These are phyloP conservation scores for Xylaria acuta DNA, from an alignment of 495 filamentous ascomycete species.

Conservation along the genomic window DNA sequence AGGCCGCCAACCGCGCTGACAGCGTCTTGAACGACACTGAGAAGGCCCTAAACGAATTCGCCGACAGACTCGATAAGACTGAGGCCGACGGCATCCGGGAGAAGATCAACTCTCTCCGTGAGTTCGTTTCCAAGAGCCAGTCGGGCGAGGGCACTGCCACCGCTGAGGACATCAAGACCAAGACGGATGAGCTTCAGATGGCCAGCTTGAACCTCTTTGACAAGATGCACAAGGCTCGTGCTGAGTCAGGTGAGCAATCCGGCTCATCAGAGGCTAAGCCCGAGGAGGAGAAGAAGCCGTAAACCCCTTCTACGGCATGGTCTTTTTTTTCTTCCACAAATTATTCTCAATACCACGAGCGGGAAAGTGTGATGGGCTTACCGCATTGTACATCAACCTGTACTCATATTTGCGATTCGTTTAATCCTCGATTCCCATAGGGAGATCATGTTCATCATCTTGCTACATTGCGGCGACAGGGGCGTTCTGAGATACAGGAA, in stretches of 20 bases:
- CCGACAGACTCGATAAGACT: conserved; percentile 94
- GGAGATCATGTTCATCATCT: conserved; percentile 38
- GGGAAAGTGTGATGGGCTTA: conserved; percentile 35
- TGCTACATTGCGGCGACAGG: conserved; percentile 43
- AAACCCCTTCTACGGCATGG: conserved; percentile 36
- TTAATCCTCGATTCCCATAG: conserved; percentile 41
- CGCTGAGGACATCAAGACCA: conserved; percentile 91
- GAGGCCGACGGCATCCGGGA: conserved; percentile 91
- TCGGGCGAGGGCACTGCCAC: conserved; percentile 85
- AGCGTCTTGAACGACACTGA: conserved; percentile 96
- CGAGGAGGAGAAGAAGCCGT: conserved; percentile 68
- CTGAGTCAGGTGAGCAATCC: conserved; percentile 63
- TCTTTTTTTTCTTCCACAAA: conserved; percentile 26
- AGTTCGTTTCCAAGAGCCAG: conserved; percentile 94
- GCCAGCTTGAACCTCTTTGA: conserved; percentile 96
- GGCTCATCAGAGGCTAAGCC: conserved; percentile 75
- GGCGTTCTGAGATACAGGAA: conserved; percentile 55
- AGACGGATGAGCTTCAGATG: conserved; percentile 96
- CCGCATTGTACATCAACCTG: conserved; percentile 46
- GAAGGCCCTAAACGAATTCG: conserved; percentile 95
- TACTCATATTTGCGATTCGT: conserved; percentile 52
- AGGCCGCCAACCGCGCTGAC: conserved; percentile 96
- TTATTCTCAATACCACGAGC: conserved; percentile 41
- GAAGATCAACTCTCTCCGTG: conserved; percentile 89
- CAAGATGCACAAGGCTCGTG: conserved; percentile 98